phyloP scores from a whole-genome alignment of 305 asterid species.

The Fraxinus latifolia region DNA sequence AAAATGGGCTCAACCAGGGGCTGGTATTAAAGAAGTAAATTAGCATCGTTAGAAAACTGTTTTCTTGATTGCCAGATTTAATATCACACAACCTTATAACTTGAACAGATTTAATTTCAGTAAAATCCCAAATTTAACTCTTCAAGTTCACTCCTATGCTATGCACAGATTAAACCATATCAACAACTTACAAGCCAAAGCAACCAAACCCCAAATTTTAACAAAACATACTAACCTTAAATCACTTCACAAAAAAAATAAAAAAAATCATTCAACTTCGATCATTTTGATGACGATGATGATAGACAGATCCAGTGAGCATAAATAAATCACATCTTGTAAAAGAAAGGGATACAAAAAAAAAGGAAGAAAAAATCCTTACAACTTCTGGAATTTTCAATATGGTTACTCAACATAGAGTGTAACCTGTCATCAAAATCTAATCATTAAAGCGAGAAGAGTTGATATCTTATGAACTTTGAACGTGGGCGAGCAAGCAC shows the following conservation, averaged over 20 bases:
- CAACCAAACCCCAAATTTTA: slow-evolving; percentile 17
- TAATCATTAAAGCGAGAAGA: slow-evolving; percentile 3
- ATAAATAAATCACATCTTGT: background rate
- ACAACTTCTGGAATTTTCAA: background rate
- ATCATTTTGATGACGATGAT: background rate
- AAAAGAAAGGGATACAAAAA: background rate
- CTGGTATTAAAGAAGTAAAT: background rate
- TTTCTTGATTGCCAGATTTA: background rate
- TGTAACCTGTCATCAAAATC: slow-evolving; percentile 21
- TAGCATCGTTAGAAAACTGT: background rate
- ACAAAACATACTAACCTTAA: background rate
- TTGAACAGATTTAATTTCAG: background rate
- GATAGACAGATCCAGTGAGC: background rate
- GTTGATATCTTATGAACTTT: background rate
- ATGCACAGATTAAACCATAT: background rate
- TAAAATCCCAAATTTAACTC: background rate
- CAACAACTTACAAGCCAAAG: background rate
- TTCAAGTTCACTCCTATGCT: background rate
- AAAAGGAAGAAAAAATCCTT: background rate
- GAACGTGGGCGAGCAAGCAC: slow-evolving; percentile 19
- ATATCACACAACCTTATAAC: background rate
- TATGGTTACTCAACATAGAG: slow-evolving; percentile 1
- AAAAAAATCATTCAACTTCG: background rate
- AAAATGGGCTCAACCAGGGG: background rate
- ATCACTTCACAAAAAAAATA: background rate